Evolutionary conservation across 352 stramenopile genomes (phyloP), one percentile per base, ranked within the genome.

Genomic region (Saprolegnia parasitica): DNA sequence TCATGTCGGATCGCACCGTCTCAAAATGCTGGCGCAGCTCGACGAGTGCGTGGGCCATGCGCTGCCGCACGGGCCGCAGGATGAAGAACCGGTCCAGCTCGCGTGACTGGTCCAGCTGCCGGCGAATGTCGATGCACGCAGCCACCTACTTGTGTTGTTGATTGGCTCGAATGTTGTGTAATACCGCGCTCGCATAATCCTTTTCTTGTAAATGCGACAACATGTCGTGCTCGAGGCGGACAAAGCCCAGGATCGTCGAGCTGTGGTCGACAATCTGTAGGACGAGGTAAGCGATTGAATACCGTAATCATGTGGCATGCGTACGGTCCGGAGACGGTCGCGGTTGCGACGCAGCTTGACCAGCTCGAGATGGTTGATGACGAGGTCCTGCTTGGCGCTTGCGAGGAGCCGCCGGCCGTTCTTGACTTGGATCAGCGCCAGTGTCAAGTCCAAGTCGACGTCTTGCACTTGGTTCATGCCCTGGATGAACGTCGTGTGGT

Each of bases 391-490:
- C 65, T 90, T 93, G 15, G 81, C 78, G 10, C 78, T 87, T 40
- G 79, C 71, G 47, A 95, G 77, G 47, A 93, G 72, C 10, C 86
- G 80, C 1, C 87, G 78, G 11, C 84, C 87, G 32, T 95, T 95
- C 29, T 94, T 95, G 49, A 95, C 87, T 64, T 95, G 87, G 46
- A 95, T 94, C 65, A 93, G 84, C 23, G 87, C 86, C 45, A 84
- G 80, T 55, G 92, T 78, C 35, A 95, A 75, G 67, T 95, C 86
- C 21, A 95, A 71, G 72, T 95, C 87, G 24, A 95, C 87, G 39
- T 95, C 86, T 50, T 95, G 84, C 50, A 95, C 87, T 29, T 91
- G 83, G 46, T 89, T 93, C 83, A 95, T 92, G 20, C 87, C 87
- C 71, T 93, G 77, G 64, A 94, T 91, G 26, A 95, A 81, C 37